Evolutionary conservation across 2,329 filamentous ascomycete genomes (phyloP), one percentile per base, ranked within the genome.

Genomic region (Monosporascus sp.): DNA sequence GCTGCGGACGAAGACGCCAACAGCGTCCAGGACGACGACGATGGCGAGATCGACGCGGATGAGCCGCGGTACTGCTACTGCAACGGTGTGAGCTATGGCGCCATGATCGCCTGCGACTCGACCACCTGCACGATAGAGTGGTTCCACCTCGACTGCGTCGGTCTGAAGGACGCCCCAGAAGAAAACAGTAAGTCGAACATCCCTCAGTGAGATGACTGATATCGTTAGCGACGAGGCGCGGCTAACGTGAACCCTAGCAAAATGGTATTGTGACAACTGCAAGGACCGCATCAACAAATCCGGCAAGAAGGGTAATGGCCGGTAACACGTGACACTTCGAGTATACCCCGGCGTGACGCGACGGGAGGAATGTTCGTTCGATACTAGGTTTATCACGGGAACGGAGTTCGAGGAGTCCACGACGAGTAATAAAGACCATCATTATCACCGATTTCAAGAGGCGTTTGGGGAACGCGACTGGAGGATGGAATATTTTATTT

Each of bases 101-200:
- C 90, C 71, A 92, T 92, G 89, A 87, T 92, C 44, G 89, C 86
- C 2, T 92, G 88, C 65, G 89, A 92, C 66, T 84, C 83, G 7
- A 81, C 86, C 54, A 81, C 82, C 48, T 92, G 89, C 70, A 79
- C 82, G 59, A 79, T 83, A 56, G 88, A 92, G 70, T 92, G 89
- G 89, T 93, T 92, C 74, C 89, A 92, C 75, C 72, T 94, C 48
- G 87, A 85, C 48, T 94, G 89, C 68, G 89, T 90, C 31, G 89
- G 89, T 25, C 71, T 94, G 62, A 88, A 87, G 62, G 87, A 87
- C 54, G 87, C 89, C 50, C 89, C 89, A n/a, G 85, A 82, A 53
- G 83, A 84, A 58, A 90, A 86, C 70, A 82, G 87, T 89, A 72
- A 76, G 84, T 81, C 31, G 31, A 14, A 14, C 3, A 35, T 14